phyloP scores from a whole-genome alignment of 805 yeast species.

The Ascoidea tarda region DNA sequence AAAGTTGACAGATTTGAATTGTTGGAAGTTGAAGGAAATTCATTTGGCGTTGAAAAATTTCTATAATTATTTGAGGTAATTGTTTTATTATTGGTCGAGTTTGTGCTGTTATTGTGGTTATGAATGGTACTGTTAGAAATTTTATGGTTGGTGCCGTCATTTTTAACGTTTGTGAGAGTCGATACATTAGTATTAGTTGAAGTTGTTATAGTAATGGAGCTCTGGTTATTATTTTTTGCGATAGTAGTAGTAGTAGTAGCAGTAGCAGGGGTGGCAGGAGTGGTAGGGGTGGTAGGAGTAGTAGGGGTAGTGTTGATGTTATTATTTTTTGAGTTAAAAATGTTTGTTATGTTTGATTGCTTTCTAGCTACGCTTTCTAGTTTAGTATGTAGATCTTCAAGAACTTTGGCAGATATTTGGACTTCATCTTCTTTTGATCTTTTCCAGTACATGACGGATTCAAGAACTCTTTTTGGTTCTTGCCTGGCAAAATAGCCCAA shows the following conservation, averaged over 20 bases:
- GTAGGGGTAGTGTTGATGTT: neutral
- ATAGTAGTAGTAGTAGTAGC: neutral
- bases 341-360: neutral
- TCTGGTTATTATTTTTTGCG: neutral
- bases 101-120: neutral
- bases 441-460: slow-evolving; percentile 97
- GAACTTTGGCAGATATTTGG: slow-evolving; percentile 3
- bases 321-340: too few relatives aligned
- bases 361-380: neutral
- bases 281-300: neutral
- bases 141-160: neutral
- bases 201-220: neutral
- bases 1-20: too few relatives aligned
- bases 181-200: neutral
- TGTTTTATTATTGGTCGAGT: slow-evolving; percentile 6
- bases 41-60: slow-evolving; percentile 4
- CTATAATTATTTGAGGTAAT: slow-evolving; percentile 6
- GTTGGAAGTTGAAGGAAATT: slow-evolving; percentile 3
- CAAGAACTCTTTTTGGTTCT: slow-evolving; percentile 92
- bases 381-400: neutral
- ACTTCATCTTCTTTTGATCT: slow-evolving; percentile 66
- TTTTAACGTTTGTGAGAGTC: neutral
- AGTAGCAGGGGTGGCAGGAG: neutral
- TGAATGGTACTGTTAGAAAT: neutral
- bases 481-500: slow-evolving; percentile 82